Evolutionary conservation across 2,329 filamentous ascomycete genomes (phyloP).

Genomic region (Trichoderma sp.): DNA sequence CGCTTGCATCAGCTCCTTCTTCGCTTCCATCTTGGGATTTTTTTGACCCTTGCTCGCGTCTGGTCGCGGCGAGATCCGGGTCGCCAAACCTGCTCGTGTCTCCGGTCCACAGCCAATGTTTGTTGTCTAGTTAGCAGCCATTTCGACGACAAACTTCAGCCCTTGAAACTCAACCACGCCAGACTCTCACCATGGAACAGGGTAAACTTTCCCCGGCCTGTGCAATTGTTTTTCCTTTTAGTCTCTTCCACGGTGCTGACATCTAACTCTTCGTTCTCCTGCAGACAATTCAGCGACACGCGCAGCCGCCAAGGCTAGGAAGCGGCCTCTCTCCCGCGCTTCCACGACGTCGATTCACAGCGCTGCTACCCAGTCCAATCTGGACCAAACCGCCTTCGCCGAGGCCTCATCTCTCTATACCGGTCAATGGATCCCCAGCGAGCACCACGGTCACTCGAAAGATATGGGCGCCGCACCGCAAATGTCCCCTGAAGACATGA

Average conservation of each 20-base stretch:
- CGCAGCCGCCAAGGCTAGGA: conserved; percentile 45
- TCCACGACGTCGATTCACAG: conserved; percentile 61
- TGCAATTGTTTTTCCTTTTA: not conserved
- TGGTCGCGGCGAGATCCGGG: conserved; percentile 25
- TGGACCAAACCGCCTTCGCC: conserved; percentile 50
- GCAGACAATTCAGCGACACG: conserved; percentile 36
- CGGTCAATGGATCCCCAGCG: conserved; percentile 52
- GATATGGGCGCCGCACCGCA: conserved; percentile 46
- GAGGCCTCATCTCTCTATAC: conserved; percentile 48
- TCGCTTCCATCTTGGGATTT: conserved; percentile 20
- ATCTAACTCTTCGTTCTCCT: not conserved
- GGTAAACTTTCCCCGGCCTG: conserved; percentile 33
- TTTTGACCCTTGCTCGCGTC: conserved; percentile 13
- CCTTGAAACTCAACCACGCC: conserved; percentile 35
- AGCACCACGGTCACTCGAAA: conserved; percentile 47
- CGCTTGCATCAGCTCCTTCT: conserved; percentile 11
- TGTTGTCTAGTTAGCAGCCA: conserved; percentile 37
- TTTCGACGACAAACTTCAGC: conserved; percentile 28
- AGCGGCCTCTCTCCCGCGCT: conserved; percentile 55
- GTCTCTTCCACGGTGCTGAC: not conserved
- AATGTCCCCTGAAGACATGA: conserved; percentile 60
- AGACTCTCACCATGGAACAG: conserved; percentile 38
- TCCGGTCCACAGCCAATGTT: conserved; percentile 40
- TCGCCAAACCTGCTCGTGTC: conserved; percentile 29
- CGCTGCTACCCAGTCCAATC: conserved; percentile 50